Percentiles rank a stretch among this genome's conserved stretches.
phyloP scores from a whole-genome alignment of 345 rosid species.

The Trapa bicornis region DNA sequence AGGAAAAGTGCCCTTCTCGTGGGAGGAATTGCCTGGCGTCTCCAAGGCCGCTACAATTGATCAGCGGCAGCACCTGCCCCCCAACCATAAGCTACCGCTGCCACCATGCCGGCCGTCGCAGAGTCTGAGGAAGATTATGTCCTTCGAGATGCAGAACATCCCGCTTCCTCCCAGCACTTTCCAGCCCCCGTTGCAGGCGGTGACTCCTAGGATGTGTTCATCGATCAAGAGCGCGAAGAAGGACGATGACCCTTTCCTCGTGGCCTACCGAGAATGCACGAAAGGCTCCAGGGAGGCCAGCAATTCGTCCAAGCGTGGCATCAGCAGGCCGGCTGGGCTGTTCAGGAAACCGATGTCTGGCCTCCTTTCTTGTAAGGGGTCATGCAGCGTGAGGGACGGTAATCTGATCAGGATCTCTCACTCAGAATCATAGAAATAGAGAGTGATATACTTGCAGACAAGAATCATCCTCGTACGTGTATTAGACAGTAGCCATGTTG shows the following conservation, averaged over 20 bases:
- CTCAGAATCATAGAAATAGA: conserved; percentile 5
- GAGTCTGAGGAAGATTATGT: not conserved
- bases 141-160: conserved; percentile 12
- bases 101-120: conserved; percentile 20
- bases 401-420: conserved; percentile 28
- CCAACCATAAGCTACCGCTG: conserved; percentile 18
- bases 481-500: too few species aligned
- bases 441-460: not conserved
- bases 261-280: conserved; percentile 39
- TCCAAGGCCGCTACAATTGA: conserved; percentile 14
- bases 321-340: conserved; percentile 4
- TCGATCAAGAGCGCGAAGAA: conserved; percentile 19
- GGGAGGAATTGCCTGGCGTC: conserved; percentile 29
- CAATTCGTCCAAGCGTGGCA: conserved; percentile 6
- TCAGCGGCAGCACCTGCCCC: too few species aligned
- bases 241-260: conserved; percentile 36
- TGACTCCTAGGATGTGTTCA: conserved; percentile 15
- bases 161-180: conserved; percentile 34
- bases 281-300: conserved; percentile 6
- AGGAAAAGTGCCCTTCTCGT: conserved; percentile 26
- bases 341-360: conserved; percentile 11
- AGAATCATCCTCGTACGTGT: too few species aligned
- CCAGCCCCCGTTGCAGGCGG: conserved; percentile 11
- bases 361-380: conserved; percentile 27
- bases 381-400: conserved; percentile 28